Percentiles rank a stretch among this genome's conserved stretches.
These are phyloP conservation scores for Trametes coccinea DNA, from an alignment of 768 basidiomycete species.

Conservation along the genomic window DNA sequence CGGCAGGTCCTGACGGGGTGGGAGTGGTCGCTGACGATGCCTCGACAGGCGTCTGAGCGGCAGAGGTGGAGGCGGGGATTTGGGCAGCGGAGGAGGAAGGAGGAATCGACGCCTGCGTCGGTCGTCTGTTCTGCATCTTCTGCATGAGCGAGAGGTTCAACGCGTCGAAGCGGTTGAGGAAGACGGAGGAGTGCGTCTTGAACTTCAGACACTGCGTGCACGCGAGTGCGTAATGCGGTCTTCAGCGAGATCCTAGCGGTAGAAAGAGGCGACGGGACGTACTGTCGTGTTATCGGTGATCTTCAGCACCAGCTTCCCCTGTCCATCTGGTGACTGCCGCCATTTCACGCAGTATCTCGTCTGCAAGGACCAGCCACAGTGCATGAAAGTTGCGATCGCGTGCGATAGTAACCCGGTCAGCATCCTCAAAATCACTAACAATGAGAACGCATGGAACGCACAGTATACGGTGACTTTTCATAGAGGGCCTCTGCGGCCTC, in stretches of 20 bases:
- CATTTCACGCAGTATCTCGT: conserved; percentile 92
- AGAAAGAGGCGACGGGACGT: conserved; percentile 33
- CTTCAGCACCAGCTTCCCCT: conserved; percentile 85
- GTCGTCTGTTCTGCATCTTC: conserved; percentile 71
- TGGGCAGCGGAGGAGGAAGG: conserved; percentile 9
- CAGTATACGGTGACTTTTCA: conserved; percentile 72
- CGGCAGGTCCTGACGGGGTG: conserved; percentile 40
- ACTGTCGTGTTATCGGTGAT: conserved; percentile 91
- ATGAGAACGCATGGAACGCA: conserved; percentile 37
- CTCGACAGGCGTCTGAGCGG: not conserved
- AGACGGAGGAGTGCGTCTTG: conserved; percentile 91
- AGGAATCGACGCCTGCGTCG: conserved; percentile 18
- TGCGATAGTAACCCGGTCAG: not conserved
- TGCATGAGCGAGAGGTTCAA: conserved; percentile 85
- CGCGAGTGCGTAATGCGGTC: not conserved
- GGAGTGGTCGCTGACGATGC: conserved; percentile 14
- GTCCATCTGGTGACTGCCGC: conserved; percentile 59
- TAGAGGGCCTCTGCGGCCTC: conserved; percentile 89
- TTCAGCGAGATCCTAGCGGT: not conserved
- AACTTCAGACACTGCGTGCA: conserved; percentile 85
- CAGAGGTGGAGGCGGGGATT: conserved; percentile 6
- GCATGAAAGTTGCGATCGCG: not conserved
- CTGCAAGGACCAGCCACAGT: conserved; percentile 41
- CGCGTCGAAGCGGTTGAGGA: conserved; percentile 94
- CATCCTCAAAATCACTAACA: not conserved